Evolutionary conservation across 768 basidiomycete genomes (phyloP).

Genomic region (Trametopsis cervina): DNA sequence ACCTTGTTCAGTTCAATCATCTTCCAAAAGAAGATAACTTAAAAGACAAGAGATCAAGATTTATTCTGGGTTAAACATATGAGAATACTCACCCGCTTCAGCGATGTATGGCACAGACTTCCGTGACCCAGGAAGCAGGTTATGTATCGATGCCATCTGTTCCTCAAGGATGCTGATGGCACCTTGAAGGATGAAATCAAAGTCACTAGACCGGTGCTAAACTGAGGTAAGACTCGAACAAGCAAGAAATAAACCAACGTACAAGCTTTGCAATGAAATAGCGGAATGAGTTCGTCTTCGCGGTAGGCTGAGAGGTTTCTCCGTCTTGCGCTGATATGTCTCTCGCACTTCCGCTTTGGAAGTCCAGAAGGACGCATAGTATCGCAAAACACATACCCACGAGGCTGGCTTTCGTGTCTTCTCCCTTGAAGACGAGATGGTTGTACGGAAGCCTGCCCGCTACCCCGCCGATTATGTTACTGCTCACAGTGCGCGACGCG

Average conservation of each 20-base stretch:
- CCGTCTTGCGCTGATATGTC: slow-evolving; percentile 38
- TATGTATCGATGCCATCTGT: slow-evolving; percentile 66
- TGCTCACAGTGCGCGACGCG: slow-evolving; percentile 40
- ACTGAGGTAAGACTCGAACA: neutral
- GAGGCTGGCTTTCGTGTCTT: slow-evolving; percentile 67
- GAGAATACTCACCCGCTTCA: slow-evolving; percentile 61
- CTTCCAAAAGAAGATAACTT: slow-evolving; percentile 85
- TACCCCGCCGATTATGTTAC: slow-evolving; percentile 55
- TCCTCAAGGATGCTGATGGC: slow-evolving; percentile 62
- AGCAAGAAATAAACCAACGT: slow-evolving; percentile 18
- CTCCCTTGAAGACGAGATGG: slow-evolving; percentile 85
- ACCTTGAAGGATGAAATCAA: slow-evolving; percentile 76
- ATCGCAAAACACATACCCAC: slow-evolving; percentile 73
- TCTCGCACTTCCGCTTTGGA: slow-evolving; percentile 69
- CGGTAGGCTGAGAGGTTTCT: slow-evolving; percentile 47
- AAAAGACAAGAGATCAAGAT: slow-evolving; percentile 3
- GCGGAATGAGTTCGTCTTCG: slow-evolving; percentile 80
- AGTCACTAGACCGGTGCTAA: slow-evolving; percentile 87
- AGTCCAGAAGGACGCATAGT: slow-evolving; percentile 70
- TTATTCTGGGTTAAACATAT: neutral
- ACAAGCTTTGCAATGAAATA: slow-evolving; percentile 91
- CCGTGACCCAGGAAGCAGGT: slow-evolving; percentile 78
- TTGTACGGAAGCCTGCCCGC: slow-evolving; percentile 83
- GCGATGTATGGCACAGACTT: slow-evolving; percentile 76
- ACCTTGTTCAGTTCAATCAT: slow-evolving; percentile 92